Percentiles rank a stretch among this genome's conserved stretches.
phyloP scores from a whole-genome alignment of 257 asterid genomes.

The Solanum chmielewskii region DNA sequence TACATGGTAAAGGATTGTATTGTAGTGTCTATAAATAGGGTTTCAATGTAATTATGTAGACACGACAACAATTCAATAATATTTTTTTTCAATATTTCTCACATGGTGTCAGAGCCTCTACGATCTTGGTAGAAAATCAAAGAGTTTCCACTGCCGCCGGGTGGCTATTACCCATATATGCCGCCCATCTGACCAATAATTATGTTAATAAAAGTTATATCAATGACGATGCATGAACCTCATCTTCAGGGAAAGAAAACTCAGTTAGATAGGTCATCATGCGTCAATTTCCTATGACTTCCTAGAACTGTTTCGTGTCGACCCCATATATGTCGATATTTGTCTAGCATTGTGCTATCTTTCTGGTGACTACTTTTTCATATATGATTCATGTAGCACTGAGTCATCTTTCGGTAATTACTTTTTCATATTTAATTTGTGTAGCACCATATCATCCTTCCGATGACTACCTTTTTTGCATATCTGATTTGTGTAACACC shows the following conservation, averaged over 20 bases:
- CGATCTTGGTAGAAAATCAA: not conserved
- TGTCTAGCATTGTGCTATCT: not conserved
- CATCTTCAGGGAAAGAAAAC: not conserved
- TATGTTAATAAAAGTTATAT: not conserved
- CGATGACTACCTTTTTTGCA: not conserved
- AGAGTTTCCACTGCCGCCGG: not conserved
- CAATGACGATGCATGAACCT: not conserved
- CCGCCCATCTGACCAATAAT: not conserved
- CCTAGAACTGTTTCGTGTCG: not conserved
- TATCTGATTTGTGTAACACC: not conserved
- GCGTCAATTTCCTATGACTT: not conserved
- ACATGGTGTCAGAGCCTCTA: not conserved
- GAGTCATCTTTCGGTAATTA: not conserved
- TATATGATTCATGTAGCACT: not conserved
- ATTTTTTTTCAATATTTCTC: not conserved
- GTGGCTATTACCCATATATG: not conserved
- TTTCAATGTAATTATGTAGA: not conserved
- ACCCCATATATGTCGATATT: not conserved
- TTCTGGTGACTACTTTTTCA: not conserved
- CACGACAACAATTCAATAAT: not conserved
- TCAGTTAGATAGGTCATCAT: not conserved
- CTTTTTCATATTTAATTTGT: no score
- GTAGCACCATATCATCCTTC: no score
- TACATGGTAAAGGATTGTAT: not conserved
- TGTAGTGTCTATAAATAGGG: not conserved